These are phyloP conservation scores for Diaporthe sp. DNA, from an alignment of 2,329 filamentous ascomycete species.

Conservation along the genomic window DNA sequence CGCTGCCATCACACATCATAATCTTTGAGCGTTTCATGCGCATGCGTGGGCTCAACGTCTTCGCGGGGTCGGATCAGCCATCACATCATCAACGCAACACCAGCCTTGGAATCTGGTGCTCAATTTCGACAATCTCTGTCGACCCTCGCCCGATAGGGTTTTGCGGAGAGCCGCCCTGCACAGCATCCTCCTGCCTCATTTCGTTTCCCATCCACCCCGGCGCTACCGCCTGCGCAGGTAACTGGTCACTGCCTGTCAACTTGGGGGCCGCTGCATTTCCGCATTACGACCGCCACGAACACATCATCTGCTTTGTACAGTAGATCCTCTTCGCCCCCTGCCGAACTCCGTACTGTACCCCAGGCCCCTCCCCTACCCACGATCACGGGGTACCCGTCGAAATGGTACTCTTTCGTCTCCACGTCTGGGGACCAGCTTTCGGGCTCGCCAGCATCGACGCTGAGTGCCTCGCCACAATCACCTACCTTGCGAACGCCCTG, in stretches of 20 bases:
- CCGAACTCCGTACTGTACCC: conserved; percentile 14
- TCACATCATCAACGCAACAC: conserved; percentile 24
- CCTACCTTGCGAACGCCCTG: conserved; percentile 78
- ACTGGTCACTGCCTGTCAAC: background rate
- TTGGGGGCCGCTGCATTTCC: background rate
- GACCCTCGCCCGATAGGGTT: conserved; percentile 31
- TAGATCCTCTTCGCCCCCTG: conserved; percentile 9
- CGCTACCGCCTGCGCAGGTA: conserved; percentile 22
- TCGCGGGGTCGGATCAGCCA: conserved; percentile 21
- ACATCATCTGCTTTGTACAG: background rate
- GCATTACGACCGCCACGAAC: conserved; percentile 5
- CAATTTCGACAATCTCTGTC: conserved; percentile 36
- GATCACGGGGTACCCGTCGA: conserved; percentile 29
- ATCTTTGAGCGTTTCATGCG: conserved; percentile 26
- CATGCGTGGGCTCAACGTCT: conserved; percentile 3
- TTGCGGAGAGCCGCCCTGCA: conserved; percentile 35
- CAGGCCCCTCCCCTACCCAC: conserved; percentile 9
- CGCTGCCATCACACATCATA: conserved; percentile 30
- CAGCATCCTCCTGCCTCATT: conserved; percentile 34
- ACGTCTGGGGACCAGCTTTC: conserved; percentile 93
- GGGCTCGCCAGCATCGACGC: conserved; percentile 90
- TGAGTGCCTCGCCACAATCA: conserved; percentile 87
- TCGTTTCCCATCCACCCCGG: conserved; percentile 12
- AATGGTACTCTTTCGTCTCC: conserved; percentile 75
- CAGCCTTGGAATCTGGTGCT: background rate